Conservation (phyloP, 495 filamentous ascomycete species). For the Penicillium odoratum region DNA sequence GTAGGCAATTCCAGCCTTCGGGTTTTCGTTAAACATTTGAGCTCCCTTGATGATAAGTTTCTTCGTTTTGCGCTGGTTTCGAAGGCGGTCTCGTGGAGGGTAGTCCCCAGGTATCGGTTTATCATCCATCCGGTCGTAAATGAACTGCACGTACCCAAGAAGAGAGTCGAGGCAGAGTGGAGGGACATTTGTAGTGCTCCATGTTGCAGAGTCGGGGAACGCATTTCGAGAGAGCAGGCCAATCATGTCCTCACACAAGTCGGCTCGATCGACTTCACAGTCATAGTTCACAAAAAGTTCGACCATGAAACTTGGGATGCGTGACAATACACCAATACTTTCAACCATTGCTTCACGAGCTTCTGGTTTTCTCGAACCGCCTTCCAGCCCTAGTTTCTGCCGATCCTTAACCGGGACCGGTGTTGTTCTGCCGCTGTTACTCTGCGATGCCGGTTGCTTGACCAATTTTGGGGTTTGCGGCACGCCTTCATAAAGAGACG, state of each 20-base stretch:
- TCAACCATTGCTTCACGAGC: constrained; percentile 98
- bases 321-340: constrained; percentile 83
- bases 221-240: constrained; percentile 90
- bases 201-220: constrained; percentile 95
- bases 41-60: constrained; percentile 85
- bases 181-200: constrained; percentile 98
- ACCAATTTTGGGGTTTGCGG: constrained; percentile 85
- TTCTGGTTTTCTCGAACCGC: constrained; percentile 86
- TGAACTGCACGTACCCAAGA: constrained; percentile 84
- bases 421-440: constrained; percentile 80
- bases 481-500: constrained; percentile 88
- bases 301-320: constrained; percentile 91
- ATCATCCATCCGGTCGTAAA: constrained; percentile 82
- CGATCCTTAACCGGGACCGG: constrained; percentile 93
- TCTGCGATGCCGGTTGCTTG: constrained; percentile 76
- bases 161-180: constrained; percentile 92
- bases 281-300: constrained; percentile 99
- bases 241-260: constrained; percentile 93
- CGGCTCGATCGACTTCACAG: constrained; percentile 87
- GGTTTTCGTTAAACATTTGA: constrained; percentile 91
- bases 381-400: constrained; percentile 91
- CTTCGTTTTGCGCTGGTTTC: constrained; percentile 73
- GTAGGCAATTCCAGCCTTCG: constrained; percentile 85
- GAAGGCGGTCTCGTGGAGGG: constrained; percentile 62
- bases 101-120: constrained; percentile 63